Conservation (phyloP, 192 early-diverging fungal species). For the Coemansia sp. region DNA sequence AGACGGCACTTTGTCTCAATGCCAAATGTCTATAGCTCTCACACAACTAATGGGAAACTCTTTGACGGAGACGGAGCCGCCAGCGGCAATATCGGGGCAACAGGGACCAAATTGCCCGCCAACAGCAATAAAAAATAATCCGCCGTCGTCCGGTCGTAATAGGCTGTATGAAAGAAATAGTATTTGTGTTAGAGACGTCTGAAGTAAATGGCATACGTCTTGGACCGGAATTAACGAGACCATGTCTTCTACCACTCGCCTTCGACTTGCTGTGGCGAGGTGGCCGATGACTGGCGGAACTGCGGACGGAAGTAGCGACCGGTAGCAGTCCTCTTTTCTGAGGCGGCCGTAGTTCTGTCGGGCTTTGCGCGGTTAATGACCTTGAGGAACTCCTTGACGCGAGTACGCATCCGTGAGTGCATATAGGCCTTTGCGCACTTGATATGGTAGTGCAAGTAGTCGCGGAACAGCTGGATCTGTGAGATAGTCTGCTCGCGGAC, state of each 20-base stretch:
- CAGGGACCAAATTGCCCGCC: neutral
- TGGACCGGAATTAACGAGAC: neutral
- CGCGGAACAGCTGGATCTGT: slow-evolving; percentile 94
- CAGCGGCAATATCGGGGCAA: neutral
- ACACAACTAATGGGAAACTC: slow-evolving; percentile 16
- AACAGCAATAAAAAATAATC: neutral
- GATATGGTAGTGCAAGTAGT: slow-evolving; percentile 99
- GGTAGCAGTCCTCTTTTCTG: slow-evolving; percentile 75
- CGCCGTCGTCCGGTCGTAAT: slow-evolving; percentile 4
- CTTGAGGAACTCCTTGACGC: slow-evolving; percentile 96
- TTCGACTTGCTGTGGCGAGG: slow-evolving; percentile 37
- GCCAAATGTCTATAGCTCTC: neutral
- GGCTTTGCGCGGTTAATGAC: slow-evolving; percentile 99
- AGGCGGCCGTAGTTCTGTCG: slow-evolving; percentile 63
- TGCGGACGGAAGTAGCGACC: slow-evolving; percentile 60
- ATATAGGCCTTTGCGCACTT: slow-evolving; percentile 99
- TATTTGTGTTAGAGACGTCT: neutral
- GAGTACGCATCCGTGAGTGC: slow-evolving; percentile 96
- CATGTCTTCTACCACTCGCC: slow-evolving; percentile 35
- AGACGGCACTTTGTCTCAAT: neutral
- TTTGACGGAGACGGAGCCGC: neutral
- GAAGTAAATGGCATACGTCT: neutral
- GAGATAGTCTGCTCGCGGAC: slow-evolving; percentile 91
- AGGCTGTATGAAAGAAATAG: neutral
- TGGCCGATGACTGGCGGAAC: slow-evolving; percentile 45